Evolutionary conservation across 2,329 filamentous ascomycete genomes (phyloP).

Genomic region (Zymoseptoria ardabiliae): DNA sequence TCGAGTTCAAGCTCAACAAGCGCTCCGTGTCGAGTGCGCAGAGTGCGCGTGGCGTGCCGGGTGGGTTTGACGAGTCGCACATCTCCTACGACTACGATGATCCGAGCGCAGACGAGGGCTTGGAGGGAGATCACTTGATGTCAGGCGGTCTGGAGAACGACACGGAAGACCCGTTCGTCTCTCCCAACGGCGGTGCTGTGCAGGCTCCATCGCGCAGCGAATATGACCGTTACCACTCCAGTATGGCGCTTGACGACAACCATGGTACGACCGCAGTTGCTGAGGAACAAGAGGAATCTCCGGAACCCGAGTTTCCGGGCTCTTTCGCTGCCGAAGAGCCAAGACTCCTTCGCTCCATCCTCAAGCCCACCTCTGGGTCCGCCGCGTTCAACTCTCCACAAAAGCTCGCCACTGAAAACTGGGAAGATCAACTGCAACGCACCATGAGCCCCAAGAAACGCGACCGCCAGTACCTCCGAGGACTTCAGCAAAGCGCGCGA

Average conservation of each 20-base stretch:
- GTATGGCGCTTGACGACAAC: constrained; percentile 37
- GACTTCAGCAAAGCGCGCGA: constrained; percentile 55
- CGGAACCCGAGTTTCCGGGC: constrained; percentile 67
- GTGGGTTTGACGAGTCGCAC: constrained; percentile 61
- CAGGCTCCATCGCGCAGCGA: constrained; percentile 24
- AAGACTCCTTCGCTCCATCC: constrained; percentile 48
- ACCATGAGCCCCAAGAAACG: constrained; percentile 93
- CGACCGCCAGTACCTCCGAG: constrained; percentile 66
- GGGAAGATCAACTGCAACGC: constrained; percentile 87
- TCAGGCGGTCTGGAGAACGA: constrained; percentile 16
- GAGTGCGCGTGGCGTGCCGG: constrained; percentile 54
- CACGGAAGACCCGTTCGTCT: constrained; percentile 20
- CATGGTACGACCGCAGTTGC: constrained; percentile 31
- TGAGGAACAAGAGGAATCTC: constrained; percentile 56
- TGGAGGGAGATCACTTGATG: constrained; percentile 39
- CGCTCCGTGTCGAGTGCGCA: constrained; percentile 33
- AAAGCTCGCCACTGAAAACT: constrained; percentile 63
- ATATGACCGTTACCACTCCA: constrained; percentile 23
- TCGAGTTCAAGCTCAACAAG: constrained; percentile 45
- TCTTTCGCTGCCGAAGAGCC: constrained; percentile 66
- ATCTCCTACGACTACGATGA: constrained; percentile 48
- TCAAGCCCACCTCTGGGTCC: constrained; percentile 35
- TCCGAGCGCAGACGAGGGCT: constrained; percentile 22
- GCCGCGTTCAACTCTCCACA: constrained; percentile 43
- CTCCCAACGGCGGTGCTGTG: constrained; percentile 23